These are phyloP conservation scores for Penicillium chermesinum DNA, from an alignment of 495 filamentous ascomycete genomes.

Conservation along the genomic window DNA sequence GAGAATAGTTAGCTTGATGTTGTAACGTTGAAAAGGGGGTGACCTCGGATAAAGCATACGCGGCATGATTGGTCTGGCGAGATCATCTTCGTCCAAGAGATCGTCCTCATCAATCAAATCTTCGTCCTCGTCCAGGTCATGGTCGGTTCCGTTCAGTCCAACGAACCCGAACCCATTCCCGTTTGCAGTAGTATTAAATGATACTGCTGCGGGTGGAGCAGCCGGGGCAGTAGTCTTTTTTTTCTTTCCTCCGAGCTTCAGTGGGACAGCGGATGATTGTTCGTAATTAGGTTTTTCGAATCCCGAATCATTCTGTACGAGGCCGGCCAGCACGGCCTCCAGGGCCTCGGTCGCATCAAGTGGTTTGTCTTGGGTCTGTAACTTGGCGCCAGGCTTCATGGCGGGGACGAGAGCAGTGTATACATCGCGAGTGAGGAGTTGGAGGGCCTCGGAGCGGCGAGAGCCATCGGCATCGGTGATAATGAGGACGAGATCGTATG, in stretches of 20 bases:
- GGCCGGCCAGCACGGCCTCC: conserved; percentile 78
- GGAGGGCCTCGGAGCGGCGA: conserved; percentile 52
- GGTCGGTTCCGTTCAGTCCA: conserved; percentile 32
- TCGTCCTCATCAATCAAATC: conserved; percentile 89
- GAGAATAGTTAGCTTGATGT: conserved; percentile 10
- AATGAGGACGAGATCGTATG: conserved; percentile 83
- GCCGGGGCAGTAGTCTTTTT: conserved; percentile 46
- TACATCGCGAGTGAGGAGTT: conserved; percentile 60
- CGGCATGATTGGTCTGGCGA: conserved; percentile 63
- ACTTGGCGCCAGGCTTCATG: conserved; percentile 64
- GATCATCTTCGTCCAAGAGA: conserved; percentile 76
- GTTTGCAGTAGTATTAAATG: conserved; percentile 18
- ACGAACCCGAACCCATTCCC: conserved; percentile 46
- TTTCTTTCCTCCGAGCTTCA: conserved; percentile 61
- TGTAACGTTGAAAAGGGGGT: not conserved
- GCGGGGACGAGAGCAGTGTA: conserved; percentile 61
- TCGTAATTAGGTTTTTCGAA: conserved; percentile 71
- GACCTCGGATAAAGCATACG: conserved; percentile 51
- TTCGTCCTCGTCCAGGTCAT: conserved; percentile 54
- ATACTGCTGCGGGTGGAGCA: conserved; percentile 9
- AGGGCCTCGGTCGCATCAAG: conserved; percentile 43
- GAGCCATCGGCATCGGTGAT: conserved; percentile 67
- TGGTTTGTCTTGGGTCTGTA: conserved; percentile 63
- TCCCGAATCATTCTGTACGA: conserved; percentile 55
- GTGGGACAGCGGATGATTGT: conserved; percentile 61